Conservation (phyloP, 2,329 filamentous ascomycete species). For the Verticillium klebahnii region DNA sequence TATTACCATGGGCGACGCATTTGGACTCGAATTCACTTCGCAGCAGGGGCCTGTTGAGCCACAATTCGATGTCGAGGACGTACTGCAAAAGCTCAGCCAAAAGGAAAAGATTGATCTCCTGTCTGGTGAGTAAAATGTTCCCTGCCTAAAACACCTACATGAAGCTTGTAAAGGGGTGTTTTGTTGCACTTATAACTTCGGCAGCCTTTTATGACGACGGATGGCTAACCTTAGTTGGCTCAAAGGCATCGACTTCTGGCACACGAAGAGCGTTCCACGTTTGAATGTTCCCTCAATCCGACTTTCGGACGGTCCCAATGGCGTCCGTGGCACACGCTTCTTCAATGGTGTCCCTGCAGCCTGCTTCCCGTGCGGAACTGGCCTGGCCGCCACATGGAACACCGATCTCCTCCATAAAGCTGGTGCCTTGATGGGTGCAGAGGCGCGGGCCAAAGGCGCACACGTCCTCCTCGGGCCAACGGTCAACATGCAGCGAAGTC, state of each 20-base stretch:
- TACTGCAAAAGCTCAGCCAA: background rate
- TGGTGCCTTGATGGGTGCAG: constrained; percentile 9
- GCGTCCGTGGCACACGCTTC: background rate
- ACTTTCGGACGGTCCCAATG: constrained; percentile 1
- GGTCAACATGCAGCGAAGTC: constrained; percentile 58
- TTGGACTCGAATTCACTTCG: no score
- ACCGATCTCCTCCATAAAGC: constrained; percentile 16
- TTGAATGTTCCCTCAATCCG: background rate
- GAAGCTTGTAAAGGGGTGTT: background rate
- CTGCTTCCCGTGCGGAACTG: constrained; percentile 16
- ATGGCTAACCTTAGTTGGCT: no score
- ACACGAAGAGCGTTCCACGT: background rate
- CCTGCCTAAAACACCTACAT: background rate
- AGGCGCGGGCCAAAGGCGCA: constrained; percentile 41
- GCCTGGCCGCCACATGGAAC: constrained; percentile 33
- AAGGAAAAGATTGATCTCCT: background rate
- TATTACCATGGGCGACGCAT: no score
- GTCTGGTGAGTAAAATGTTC: constrained; percentile 26
- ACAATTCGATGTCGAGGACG: background rate
- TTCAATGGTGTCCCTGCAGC: constrained; percentile 1
- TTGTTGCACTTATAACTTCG: background rate
- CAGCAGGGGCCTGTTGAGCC: no score
- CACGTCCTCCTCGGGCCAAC: constrained; percentile 58
- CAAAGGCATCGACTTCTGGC: constrained; percentile 42
- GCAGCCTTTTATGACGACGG: no score